Evolutionary conservation across 108 stramenopile genomes (phyloP).

Genomic region (Nitzschia sp.): DNA sequence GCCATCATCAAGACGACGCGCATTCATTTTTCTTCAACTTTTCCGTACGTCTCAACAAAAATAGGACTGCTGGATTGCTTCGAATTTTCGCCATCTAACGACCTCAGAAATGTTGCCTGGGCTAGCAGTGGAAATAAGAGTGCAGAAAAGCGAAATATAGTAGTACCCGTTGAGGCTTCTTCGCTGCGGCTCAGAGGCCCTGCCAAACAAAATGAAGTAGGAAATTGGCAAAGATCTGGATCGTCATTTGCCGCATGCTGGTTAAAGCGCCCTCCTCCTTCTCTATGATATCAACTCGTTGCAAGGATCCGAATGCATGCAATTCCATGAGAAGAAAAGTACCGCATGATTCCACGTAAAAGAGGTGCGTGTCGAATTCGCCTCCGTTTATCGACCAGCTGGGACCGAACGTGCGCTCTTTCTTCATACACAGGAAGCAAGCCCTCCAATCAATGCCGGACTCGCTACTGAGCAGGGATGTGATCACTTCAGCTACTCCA

Average conservation of each 20-base stretch:
- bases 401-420: constrained; percentile 35
- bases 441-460: constrained; percentile 33
- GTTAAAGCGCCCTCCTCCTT: constrained; percentile 15
- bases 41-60: too few species aligned
- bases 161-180: too few species aligned
- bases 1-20: too few species aligned
- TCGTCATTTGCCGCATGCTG: constrained; percentile 18
- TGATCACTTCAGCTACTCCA: constrained; percentile 9
- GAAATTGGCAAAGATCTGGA: constrained; percentile 28
- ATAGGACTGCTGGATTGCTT: too few species aligned
- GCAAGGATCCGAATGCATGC: constrained; percentile 4
- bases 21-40: too few species aligned
- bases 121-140: too few species aligned
- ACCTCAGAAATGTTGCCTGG: too few species aligned
- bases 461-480: constrained; percentile 21
- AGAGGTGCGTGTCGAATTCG: constrained; percentile 15
- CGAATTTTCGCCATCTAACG: too few species aligned
- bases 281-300: constrained; percentile 23
- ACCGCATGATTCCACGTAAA: constrained; percentile 20
- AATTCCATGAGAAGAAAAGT: constrained; percentile 32
- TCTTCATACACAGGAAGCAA: constrained; percentile 34
- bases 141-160: too few species aligned
- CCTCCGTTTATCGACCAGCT: constrained; percentile 19
- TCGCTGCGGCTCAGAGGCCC: constrained; percentile 16
- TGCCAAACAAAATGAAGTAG: constrained; percentile 29